These are phyloP conservation scores for Russula olivacea DNA, from an alignment of 768 basidiomycete species.

Conservation along the genomic window DNA sequence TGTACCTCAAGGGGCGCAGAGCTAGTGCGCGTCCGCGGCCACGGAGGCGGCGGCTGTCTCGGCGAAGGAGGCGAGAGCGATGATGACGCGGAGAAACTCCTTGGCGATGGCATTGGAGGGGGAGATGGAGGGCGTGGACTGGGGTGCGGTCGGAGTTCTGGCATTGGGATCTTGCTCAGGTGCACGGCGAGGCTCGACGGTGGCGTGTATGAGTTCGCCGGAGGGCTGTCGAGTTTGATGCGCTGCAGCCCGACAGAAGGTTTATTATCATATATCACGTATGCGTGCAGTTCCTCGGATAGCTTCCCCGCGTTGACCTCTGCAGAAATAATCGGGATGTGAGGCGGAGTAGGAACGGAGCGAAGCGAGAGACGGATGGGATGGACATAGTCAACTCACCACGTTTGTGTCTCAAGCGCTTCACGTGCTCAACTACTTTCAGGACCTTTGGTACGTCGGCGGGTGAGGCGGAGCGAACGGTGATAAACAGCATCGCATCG, in stretches of 20 bases:
- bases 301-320: conserved; percentile 34
- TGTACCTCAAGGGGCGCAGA: not conserved
- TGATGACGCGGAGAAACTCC: not conserved
- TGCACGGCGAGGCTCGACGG: conserved; percentile 66
- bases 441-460: conserved; percentile 72
- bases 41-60: not conserved
- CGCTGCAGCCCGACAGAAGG: conserved; percentile 41
- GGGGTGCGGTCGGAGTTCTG: conserved; percentile 62
- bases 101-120: not conserved
- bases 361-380: not conserved
- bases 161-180: conserved; percentile 83
- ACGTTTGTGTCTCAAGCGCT: conserved; percentile 69
- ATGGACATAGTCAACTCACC: conserved; percentile 36
- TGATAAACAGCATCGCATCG: conserved; percentile 75
- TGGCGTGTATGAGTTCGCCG: conserved; percentile 48
- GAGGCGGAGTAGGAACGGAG: not conserved
- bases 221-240: conserved; percentile 56
- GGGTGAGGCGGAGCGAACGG: conserved; percentile 56
- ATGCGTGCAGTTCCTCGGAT: conserved; percentile 63
- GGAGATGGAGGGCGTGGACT: conserved; percentile 26
- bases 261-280: conserved; percentile 63
- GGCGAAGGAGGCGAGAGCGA: not conserved
- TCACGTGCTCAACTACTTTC: conserved; percentile 73
- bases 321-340: not conserved
- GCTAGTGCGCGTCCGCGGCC: not conserved